Percentiles rank a stretch among this genome's conserved stretches.
Evolutionary conservation across 2,329 filamentous ascomycete genomes (phyloP).

Genomic region (Botryosphaeria dothidea): DNA sequence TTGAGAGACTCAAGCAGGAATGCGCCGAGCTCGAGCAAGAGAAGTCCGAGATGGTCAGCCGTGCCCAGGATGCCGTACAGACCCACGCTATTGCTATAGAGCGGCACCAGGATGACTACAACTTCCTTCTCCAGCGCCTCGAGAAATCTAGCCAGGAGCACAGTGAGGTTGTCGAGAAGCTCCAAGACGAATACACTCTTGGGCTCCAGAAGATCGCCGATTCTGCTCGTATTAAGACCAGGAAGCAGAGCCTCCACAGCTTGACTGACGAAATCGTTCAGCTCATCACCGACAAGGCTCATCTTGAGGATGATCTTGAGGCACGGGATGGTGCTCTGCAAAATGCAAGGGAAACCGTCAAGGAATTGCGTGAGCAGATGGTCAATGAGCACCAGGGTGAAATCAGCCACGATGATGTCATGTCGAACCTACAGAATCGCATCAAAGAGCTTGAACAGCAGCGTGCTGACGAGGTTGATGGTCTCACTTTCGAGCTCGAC

Average conservation of each 20-base stretch:
- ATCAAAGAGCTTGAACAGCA: constrained; percentile 18
- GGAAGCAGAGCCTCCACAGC: constrained; percentile 10
- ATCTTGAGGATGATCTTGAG: neutral
- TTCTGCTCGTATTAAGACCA: constrained; percentile 2
- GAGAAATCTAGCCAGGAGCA: neutral
- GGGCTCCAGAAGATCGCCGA: constrained; percentile 5
- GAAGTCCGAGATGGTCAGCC: neutral
- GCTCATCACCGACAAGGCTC: constrained; percentile 3
- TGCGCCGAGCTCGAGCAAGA: constrained; percentile 9
- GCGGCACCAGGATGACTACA: neutral
- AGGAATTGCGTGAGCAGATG: constrained; percentile 14
- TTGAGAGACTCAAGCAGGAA: constrained; percentile 8
- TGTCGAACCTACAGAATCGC: constrained; percentile 8
- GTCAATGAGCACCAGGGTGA: constrained; percentile 3
- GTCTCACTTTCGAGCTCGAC: constrained; percentile 1
- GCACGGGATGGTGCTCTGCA: constrained; percentile 2
- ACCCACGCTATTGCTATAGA: constrained; percentile 1
- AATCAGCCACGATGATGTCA: constrained; percentile 3
- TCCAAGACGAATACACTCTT: neutral
- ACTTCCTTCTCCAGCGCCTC: constrained; percentile 11
- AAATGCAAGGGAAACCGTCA: neutral
- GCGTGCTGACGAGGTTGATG: constrained; percentile 5
- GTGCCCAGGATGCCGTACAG: constrained; percentile 4
- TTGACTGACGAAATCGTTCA: constrained; percentile 1
- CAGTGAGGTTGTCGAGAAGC: neutral